Conservation (phyloP, 352 stramenopile genomes). For the Hyphochytrium catenoides region DNA sequence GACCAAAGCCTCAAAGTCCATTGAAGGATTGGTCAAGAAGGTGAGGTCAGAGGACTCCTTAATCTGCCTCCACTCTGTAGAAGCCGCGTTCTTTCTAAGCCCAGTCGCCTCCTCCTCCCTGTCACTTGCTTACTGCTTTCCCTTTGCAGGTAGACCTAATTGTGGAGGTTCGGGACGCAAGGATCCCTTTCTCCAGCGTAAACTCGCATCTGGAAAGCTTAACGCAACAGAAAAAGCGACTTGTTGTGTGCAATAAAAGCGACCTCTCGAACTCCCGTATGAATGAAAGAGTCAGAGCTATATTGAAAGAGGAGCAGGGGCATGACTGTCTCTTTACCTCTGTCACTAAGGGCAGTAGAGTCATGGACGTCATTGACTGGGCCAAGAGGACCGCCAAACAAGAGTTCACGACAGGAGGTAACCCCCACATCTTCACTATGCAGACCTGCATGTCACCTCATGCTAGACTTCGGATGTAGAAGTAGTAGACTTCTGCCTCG, state of each 20-base stretch:
- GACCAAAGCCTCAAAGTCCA: constrained; percentile 39
- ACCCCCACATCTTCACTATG: too few species aligned
- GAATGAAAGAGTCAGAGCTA: constrained; percentile 34
- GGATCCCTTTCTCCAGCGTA: constrained; percentile 49
- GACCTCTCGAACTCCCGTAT: constrained; percentile 58
- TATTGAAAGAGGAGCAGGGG: constrained; percentile 20
- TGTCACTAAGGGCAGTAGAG: constrained; percentile 36
- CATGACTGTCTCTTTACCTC: constrained; percentile 46
- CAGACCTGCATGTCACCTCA: too few species aligned
- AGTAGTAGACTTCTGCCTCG: too few species aligned
- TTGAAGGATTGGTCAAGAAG: constrained; percentile 45
- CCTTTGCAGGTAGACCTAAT: constrained; percentile 58
- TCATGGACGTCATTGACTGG: constrained; percentile 47
- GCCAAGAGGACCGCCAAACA: constrained; percentile 36
- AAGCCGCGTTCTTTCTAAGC: too few species aligned
- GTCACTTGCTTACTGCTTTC: too few species aligned
- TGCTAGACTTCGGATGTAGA: too few species aligned
- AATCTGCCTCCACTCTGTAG: too few species aligned
- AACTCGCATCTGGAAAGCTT: constrained; percentile 48
- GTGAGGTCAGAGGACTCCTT: too few species aligned
- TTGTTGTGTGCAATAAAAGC: constrained; percentile 65
- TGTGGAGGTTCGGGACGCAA: constrained; percentile 51
- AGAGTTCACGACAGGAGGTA: constrained; percentile 58
- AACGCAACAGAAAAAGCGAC: constrained; percentile 35
- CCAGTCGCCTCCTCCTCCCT: too few species aligned